A percentile compares a stretch with the other conserved stretches of the same genome.
Conservation (phyloP, 2,329 filamentous ascomycete species). For the Xylariaceae sp. region DNA sequence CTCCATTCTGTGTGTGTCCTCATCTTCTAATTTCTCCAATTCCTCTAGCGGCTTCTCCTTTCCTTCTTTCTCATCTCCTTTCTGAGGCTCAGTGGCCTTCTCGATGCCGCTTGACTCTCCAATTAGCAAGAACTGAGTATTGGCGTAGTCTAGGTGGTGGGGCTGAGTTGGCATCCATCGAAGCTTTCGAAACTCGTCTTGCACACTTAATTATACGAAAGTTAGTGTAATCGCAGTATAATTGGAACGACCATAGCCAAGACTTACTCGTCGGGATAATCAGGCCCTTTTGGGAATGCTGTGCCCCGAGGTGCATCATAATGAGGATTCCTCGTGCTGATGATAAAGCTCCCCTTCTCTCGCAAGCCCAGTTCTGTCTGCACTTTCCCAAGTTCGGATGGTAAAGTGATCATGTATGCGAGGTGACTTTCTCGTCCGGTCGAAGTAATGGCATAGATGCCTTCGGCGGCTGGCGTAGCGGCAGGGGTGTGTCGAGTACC, state of each 20-base stretch:
- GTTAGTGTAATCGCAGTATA: not conserved
- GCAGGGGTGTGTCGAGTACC: slow-evolving; percentile 73
- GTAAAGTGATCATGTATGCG: slow-evolving; percentile 80
- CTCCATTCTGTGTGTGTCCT: slow-evolving; percentile 72
- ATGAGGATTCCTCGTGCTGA: slow-evolving; percentile 82
- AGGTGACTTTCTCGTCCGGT: slow-evolving; percentile 77
- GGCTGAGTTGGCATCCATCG: slow-evolving; percentile 79
- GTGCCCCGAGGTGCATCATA: slow-evolving; percentile 69
- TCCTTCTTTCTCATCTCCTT: slow-evolving; percentile 62
- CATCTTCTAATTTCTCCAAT: slow-evolving; percentile 75
- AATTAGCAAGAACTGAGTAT: slow-evolving; percentile 80
- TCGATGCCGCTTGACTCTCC: slow-evolving; percentile 68
- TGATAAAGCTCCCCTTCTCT: slow-evolving; percentile 75
- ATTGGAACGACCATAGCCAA: not conserved
- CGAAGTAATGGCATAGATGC: slow-evolving; percentile 81
- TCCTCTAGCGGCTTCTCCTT: slow-evolving; percentile 73
- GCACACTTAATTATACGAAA: slow-evolving; percentile 54
- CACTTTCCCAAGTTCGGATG: slow-evolving; percentile 70
- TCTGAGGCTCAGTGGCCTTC: slow-evolving; percentile 62
- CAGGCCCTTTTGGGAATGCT: slow-evolving; percentile 67
- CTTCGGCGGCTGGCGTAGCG: slow-evolving; percentile 80
- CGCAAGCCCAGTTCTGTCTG: slow-evolving; percentile 78
- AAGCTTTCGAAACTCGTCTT: slow-evolving; percentile 73
- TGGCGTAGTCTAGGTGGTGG: slow-evolving; percentile 75
- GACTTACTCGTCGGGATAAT: slow-evolving; percentile 73